Evolutionary conservation across 2,329 filamentous ascomycete species (phyloP).

Genomic region (Botrytis porri): DNA sequence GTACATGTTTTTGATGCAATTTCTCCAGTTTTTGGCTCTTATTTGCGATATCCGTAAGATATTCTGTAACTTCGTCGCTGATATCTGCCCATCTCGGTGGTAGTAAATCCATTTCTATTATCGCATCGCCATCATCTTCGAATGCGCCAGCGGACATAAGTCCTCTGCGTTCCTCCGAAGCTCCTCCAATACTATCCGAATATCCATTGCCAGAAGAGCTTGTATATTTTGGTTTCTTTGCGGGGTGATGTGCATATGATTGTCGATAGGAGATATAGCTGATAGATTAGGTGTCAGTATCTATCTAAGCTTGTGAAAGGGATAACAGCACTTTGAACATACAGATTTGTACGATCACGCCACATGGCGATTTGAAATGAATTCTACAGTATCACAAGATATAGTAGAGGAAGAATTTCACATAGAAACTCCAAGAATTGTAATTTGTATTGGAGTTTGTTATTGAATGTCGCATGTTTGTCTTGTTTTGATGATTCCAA

Average conservation of each 20-base stretch:
- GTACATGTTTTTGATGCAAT: constrained; percentile 92
- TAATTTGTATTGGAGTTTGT: constrained; percentile 4
- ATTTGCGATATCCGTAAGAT: constrained; percentile 74
- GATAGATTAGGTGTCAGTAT: constrained; percentile 31
- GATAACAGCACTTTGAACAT: constrained; percentile 39
- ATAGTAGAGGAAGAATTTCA: constrained; percentile 7
- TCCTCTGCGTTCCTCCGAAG: constrained; percentile 65
- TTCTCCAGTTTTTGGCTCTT: constrained; percentile 85
- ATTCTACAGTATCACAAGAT: constrained; percentile 19
- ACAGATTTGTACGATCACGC: constrained; percentile 99
- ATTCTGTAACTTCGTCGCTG: constrained; percentile 86
- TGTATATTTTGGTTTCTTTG: constrained; percentile 73
- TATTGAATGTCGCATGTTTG: constrained; percentile 19
- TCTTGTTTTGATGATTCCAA: constrained; percentile 9
- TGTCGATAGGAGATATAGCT: constrained; percentile 99
- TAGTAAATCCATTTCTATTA: constrained; percentile 97
- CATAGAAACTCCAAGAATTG: constrained; percentile 9
- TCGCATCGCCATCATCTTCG: constrained; percentile 82
- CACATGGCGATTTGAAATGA: constrained; percentile 67
- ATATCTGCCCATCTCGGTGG: constrained; percentile 95
- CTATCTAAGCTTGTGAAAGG: constrained; percentile 2
- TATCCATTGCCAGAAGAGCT: constrained; percentile 51
- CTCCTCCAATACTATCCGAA: constrained; percentile 56
- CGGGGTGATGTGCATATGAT: constrained; percentile 93
- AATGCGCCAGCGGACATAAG: constrained; percentile 79